Evolutionary conservation across 2,329 filamentous ascomycete species (phyloP).

Genomic region (Ophiostoma piceae): DNA sequence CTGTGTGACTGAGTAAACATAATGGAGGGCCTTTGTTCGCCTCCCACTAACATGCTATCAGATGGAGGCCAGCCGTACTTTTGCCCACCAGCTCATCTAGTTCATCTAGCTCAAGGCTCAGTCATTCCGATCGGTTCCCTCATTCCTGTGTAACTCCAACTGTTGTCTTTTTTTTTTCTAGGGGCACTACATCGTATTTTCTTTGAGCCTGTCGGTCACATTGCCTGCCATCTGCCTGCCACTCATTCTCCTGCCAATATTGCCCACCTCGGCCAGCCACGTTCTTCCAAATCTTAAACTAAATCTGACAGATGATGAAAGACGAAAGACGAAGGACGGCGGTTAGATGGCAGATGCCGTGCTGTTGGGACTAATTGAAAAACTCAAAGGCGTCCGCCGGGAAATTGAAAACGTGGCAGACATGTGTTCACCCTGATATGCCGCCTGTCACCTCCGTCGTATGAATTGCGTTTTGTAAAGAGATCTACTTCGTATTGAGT

Average conservation of each 20-base stretch:
- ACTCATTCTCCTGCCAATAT: neutral
- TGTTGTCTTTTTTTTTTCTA: no score
- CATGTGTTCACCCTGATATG: neutral
- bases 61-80: neutral
- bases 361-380: neutral
- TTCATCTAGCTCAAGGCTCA: neutral
- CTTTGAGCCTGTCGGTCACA: neutral
- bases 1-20: neutral
- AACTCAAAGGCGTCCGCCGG: neutral
- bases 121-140: neutral
- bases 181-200: neutral
- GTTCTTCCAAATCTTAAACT: neutral
- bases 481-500: neutral
- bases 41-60: neutral
- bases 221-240: neutral
- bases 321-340: neutral
- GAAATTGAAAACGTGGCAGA: neutral
- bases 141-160: no score
- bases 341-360: neutral
- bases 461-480: neutral
- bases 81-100: neutral
- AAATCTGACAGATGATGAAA: neutral
- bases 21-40: neutral
- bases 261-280: neutral
- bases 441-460: neutral